These are phyloP conservation scores for Lentinula guzmanii DNA, from an alignment of 768 basidiomycete species.

Conservation along the genomic window DNA sequence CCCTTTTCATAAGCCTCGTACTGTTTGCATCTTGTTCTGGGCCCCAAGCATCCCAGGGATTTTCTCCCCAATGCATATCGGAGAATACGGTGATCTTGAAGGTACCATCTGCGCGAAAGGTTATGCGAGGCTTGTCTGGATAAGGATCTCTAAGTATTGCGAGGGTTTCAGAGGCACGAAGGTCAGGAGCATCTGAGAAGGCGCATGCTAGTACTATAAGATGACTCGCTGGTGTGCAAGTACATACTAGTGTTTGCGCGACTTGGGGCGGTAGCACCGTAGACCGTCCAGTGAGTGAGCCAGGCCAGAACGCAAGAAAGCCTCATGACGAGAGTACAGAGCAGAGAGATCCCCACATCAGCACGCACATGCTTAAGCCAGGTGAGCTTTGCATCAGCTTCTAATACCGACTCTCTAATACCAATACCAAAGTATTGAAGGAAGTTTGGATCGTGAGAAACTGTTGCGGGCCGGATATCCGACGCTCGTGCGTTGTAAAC, in stretches of 20 bases:
- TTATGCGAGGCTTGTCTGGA: slow-evolving; percentile 41
- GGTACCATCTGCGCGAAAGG: slow-evolving; percentile 50
- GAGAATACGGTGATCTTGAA: slow-evolving; percentile 74
- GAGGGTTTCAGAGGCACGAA: not conserved
- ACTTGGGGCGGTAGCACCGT: not conserved
- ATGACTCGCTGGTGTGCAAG: too few relatives aligned
- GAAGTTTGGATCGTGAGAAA: not conserved
- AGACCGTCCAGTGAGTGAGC: not conserved
- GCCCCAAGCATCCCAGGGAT: slow-evolving; percentile 66
- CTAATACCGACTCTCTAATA: not conserved
- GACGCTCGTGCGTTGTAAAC: not conserved
- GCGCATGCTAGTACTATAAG: too few relatives aligned
- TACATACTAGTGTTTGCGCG: too few relatives aligned
- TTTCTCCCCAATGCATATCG: slow-evolving; percentile 73
- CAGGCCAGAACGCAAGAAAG: not conserved
- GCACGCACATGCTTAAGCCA: not conserved
- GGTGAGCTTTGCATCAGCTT: not conserved
- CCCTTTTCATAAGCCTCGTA: slow-evolving; percentile 46
- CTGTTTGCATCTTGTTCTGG: slow-evolving; percentile 64
- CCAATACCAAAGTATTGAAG: not conserved
- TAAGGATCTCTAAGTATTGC: slow-evolving; percentile 31
- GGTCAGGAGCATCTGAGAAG: too few relatives aligned
- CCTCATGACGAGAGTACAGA: not conserved
- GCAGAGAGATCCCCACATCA: not conserved
- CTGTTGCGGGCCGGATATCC: not conserved